Evolutionary conservation across 495 filamentous ascomycete species (phyloP), one percentile per base, ranked within the genome.

Genomic region (Aspergillus conjunctus): DNA sequence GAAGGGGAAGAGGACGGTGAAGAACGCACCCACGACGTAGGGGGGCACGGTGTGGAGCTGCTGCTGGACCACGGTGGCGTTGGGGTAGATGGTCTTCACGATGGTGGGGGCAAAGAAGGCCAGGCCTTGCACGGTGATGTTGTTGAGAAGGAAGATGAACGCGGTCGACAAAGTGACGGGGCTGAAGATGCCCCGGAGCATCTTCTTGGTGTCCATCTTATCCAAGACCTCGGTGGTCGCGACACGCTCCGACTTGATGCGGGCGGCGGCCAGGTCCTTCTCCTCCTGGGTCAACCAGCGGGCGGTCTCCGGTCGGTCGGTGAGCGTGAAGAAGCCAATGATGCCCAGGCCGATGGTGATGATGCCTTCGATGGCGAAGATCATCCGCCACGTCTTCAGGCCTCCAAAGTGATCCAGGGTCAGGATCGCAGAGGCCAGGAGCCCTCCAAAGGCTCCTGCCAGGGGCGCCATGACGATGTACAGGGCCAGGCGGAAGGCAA

Each of bases 301-400:
- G 0, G 88, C 88, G 4, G 82, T 85, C 31, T 82, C 83, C 0
- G 90, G 86, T 2, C 81, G 79, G 67, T 92, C 88, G 0, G 90
- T 90, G 58, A 92, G 73, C 12, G 80, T 80, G 43, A 83, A 79
- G 46, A 79, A 92, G 1, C 81, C 78, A 15, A 86, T 59, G 3
- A 86, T 46, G 1, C 82, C 84, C 2, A 89, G 73, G 3, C 85
- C 54, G 56, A 90, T 78, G 0, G 83, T 87, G 33, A 91, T 87
- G 8, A 91, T 73, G 1, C 90, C 90, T 67, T 93, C 90, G 22
- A 91, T 86, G 10, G 90, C 79, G 68, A 93, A 92, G 21, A 93
- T 79, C 33, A 92, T 80, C 12, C 88, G 78, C 90, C 90, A 93
- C 22, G 79, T 85, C 31, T 68, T 67, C 1, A 82, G 66, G 52